Conservation (phyloP, 106 monocot genomes). For the Platanthera guangdongensis region DNA sequence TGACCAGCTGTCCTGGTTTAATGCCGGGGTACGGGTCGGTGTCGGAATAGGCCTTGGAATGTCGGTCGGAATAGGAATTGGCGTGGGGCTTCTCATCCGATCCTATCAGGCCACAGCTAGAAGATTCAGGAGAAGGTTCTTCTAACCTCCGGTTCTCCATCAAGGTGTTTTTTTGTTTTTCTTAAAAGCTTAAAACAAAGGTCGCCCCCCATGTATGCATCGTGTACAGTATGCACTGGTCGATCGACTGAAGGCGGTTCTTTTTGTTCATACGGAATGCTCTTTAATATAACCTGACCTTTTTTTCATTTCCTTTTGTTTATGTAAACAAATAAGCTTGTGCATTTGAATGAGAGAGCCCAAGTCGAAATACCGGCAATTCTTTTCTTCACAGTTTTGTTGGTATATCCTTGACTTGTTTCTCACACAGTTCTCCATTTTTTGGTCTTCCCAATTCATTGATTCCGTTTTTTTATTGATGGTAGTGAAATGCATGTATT, state of each 20-base stretch:
- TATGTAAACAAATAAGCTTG: background rate
- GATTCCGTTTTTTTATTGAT: background rate
- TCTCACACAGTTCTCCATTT: background rate
- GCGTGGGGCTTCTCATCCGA: conserved; percentile 20
- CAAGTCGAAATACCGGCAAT: background rate
- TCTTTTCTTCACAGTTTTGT: background rate
- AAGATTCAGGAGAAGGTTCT: conserved; percentile 21
- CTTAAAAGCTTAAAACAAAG: too few species aligned
- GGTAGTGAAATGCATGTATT: background rate
- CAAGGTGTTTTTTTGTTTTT: background rate
- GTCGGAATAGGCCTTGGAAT: conserved; percentile 26
- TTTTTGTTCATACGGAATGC: background rate
- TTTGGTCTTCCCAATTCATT: background rate
- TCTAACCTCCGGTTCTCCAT: background rate
- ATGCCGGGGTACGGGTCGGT: conserved; percentile 23
- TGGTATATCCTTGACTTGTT: background rate
- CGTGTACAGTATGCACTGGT: background rate
- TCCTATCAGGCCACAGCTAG: conserved; percentile 22
- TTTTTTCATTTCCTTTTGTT: background rate
- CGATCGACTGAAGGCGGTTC: background rate
- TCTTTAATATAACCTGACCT: background rate
- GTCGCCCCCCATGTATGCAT: background rate
- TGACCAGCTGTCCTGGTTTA: conserved; percentile 26
- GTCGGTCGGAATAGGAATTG: conserved; percentile 24
- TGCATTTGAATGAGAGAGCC: background rate